Evolutionary conservation across 108 stramenopile species (phyloP), one percentile per base, ranked within the genome.

Genomic region (Nitzschia palea): DNA sequence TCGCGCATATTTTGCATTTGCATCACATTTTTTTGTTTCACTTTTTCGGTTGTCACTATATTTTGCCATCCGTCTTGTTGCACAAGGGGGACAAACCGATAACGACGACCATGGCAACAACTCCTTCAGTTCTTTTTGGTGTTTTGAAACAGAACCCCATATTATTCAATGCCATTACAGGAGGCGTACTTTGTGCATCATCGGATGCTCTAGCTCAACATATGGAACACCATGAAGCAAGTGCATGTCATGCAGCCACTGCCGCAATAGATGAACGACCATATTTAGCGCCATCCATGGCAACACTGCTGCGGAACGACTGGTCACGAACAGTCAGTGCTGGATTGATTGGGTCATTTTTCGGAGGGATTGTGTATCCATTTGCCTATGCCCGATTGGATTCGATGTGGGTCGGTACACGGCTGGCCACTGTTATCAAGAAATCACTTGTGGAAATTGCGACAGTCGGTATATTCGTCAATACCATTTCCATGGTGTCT

Each of bases 391-490:
- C 54, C 23, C 20, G 43, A 28, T 55, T 84, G 12, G 83, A 84
- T 62, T n/a, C 35, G 40, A 75, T 69, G 0, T 80, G 65, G 65
- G 23, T 44, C 5, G 79, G 76, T 12, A 76, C 42, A 0, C 44
- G 68, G 44, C 67, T 84, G 14, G 12, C 44, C 3, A 44, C 83
- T 30, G 52, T 84, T 25, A 48, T 69, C 23, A 66, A 77, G 37
- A 84, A 84, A 37, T 73, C 71, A n/a, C 20, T 80, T 8, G 37
- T 84, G 2, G 83, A 84, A 45, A 73, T 84, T 29, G 57, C 55
- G 4, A 80, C 83, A 3, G 79, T 84, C 10, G 83, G 83, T 23
- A 65, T 84, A n/a, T 75, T 81, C 55, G 83, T 76, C 31, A 84
- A 84, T 44, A 63, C 71, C 31, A 52, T 84, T 10, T 78, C 76